Base-by-base conservation (phyloP, 768 basidiomycete genomes). In the Termitomyces sp. region DNA sequence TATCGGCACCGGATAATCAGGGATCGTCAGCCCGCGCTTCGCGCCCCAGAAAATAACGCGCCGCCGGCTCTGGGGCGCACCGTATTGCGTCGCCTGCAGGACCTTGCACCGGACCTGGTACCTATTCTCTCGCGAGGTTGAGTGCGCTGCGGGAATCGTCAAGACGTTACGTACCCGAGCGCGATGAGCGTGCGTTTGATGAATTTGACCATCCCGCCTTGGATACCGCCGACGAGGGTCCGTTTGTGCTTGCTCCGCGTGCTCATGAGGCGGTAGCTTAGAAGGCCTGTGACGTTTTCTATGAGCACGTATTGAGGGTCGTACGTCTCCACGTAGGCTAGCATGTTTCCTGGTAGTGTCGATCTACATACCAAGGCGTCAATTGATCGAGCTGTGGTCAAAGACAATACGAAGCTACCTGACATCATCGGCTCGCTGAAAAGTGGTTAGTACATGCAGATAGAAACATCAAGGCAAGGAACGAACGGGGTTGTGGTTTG, bases 11-110 rank as follows among this genome's bases (percentile, higher is more conserved):
- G 89, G 89, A 63, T 83, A 86, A 10, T 79, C 70, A 0, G 89
- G 89, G 16, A 88, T 66, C 20, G 76, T 65, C 2, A 82, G 53
- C 29, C 83, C 86, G 8, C 78, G 77, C 53, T 77, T 81, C 5
- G 87, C 84, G 26, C 79, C 87, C 76, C 79, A 80, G 66, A 91
- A 84, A 46, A 92, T 87, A 13, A 90, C 78, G 18, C 90, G 76
- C 27, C 75, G 71, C 9, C 90, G 82, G 46, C 76, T 73, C 71
- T 92, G 90, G 18, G 90, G 88, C 22, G 80, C 78, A 27, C 90
- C 90, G 68, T 90, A 90, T 36, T 84, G 83, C 0, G 78, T 83
- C 24, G 88, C 85, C 63, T 92, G 86, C 0, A 90, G 72, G 16
- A 86, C 70, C n/a, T 78, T 80, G 69, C 79, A 83, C 20, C 75